Evolutionary conservation across 202 grass and related monocot species (phyloP), one percentile per base, ranked within the genome.

Genomic region (Panicum hallii): DNA sequence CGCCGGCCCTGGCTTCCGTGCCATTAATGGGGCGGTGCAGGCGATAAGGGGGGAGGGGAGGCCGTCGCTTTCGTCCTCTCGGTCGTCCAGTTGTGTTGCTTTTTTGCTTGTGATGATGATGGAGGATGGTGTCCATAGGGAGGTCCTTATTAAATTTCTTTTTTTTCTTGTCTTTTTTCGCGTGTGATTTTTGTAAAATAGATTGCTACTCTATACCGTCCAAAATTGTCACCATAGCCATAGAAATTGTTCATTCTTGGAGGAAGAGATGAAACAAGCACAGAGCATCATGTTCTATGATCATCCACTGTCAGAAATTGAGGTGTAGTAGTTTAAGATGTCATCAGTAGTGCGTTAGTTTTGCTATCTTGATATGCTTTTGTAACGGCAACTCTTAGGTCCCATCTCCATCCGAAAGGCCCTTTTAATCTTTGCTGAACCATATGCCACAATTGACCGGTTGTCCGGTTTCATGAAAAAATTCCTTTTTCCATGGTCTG

Each of bases 41-140:
- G 70, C 62, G 84, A 90, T 91, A 91, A 91, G 77, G 85, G 46
- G 16, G 36, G 46, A 15, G 26, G 16, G 48, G 12, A 9, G 3
- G 47, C 71, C 77, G 85, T 91, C 85, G 57, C 56, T 91, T 87
- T 87, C 85, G 54, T 58, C 12, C n/a, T 15, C 47, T 40, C 40
- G 70, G 53, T 32, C 46, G 62, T 9, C 73, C 68, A 36, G 73
- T 41, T 71, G 15, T 71, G 15, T 50, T 61, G 54, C 67, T 41
- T 42, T 74, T 74, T 74, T 40, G 17, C 8, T 74, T 40, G 70
- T 52, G 47, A 38, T 38, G 36, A 34, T 34, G 36, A 38, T n/a
- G 60, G 60, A 68, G 19, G 72, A 67, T 68, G 79, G 58, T 48
- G 74, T 55, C 62, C 61, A 77, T 43, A 43, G 11, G 3, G 56